Base-by-base conservation (phyloP, 2,329 filamentous ascomycete species). In the Alternaria consortialis region DNA sequence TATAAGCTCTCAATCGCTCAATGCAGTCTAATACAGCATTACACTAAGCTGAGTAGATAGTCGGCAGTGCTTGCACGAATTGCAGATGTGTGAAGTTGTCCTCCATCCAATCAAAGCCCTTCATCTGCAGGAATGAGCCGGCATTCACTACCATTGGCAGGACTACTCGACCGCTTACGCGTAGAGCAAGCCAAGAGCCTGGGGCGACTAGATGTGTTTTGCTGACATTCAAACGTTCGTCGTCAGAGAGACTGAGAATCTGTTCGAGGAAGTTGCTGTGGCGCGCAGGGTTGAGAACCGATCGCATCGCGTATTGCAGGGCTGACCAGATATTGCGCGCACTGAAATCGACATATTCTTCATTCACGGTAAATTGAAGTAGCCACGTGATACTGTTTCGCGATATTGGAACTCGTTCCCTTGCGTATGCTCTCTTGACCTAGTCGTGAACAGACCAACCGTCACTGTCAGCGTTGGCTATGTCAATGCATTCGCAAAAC, bases 321-420 rank as follows among this genome's bases (percentile, higher is more conserved):
- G 52, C 64, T n/a, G 48, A 58, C 64, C 64, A 67, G 0, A 58
- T 17, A 36, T 29, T 58, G 7, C 62, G 62, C 5, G 48, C 39
- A n/a, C 54, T 59, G 6, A 60, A 60, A 7, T 60, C 57, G 7
- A 67, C 62, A 7, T 63, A 65, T 3, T 65, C 32, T 27, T 67
- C 64, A 8, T 67, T 32, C 27, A 32, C 2, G 7, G 27, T 47
- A 4, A 47, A 9, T 2, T 47, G 27, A 15, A 47, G 43, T 65
- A 67, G 62, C 64, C 62, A 67, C 3, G 54, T 67, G 11, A 67
- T 65, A 12, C 64, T 67, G 44, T 67, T 67, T 9, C 43, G 53
- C 15, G 64, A 67, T 0, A 67, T 65, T 1, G 64, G 62, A 23
- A 42, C 54, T 39, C 50, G 44, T 37, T 67, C 64, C 7, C 25